These are phyloP conservation scores for Dactylonectria macrodidyma DNA, from an alignment of 2,329 filamentous ascomycete genomes.

Conservation along the genomic window DNA sequence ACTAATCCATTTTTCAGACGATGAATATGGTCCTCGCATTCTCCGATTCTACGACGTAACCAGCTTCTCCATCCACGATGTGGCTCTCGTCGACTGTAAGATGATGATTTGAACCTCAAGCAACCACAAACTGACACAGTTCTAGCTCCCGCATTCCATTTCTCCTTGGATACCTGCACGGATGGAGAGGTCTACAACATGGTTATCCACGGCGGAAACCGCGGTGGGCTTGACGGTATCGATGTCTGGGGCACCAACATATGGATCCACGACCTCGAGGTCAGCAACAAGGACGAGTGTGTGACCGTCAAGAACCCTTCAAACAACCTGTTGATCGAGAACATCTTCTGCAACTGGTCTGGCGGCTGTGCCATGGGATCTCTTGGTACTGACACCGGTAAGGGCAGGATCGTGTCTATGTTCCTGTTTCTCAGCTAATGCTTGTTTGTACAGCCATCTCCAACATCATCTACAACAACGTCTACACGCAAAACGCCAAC, in stretches of 20 bases:
- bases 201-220: constrained; percentile 37
- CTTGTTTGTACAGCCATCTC: constrained; percentile 24
- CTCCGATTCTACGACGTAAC: constrained; percentile 38
- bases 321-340: constrained; percentile 40
- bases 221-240: constrained; percentile 37
- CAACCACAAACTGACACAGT: background rate
- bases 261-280: constrained; percentile 41
- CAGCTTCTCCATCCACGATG: constrained; percentile 39
- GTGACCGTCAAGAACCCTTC: constrained; percentile 42
- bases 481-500: constrained; percentile 41
- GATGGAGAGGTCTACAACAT: constrained; percentile 41
- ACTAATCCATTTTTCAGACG: constrained; percentile 12
- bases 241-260: constrained; percentile 41
- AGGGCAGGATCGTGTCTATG: background rate
- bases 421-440: background rate
- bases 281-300: constrained; percentile 44
- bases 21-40: constrained; percentile 40
- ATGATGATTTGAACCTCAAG: rapidly evolving
- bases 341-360: constrained; percentile 43
- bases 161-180: constrained; percentile 37
- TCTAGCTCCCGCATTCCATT: constrained; percentile 36
- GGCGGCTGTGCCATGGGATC: constrained; percentile 42
- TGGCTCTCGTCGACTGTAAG: constrained; percentile 39
- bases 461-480: constrained; percentile 40
- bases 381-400: constrained; percentile 27